Evolutionary conservation across 208 protist species (phyloP).

Genomic region (Sergeia podlipaevii): DNA sequence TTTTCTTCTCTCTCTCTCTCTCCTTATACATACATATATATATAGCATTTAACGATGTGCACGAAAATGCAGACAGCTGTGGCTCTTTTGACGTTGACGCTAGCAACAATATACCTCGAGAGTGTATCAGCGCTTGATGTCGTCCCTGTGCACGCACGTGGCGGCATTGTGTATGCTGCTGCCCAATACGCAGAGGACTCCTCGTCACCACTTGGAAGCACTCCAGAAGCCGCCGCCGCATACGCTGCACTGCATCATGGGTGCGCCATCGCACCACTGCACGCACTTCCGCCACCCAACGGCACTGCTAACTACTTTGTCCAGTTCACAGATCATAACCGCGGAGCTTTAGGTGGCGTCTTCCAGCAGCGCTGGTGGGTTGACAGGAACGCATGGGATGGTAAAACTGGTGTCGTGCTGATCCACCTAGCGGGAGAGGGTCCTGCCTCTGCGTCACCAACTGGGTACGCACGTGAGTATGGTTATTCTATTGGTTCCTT

Average conservation of each 20-base stretch:
- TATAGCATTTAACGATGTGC: not conserved
- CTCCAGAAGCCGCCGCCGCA: no score
- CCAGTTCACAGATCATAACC: constrained; percentile 25
- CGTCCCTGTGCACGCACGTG: constrained; percentile 21
- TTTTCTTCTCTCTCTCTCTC: constrained; percentile 1
- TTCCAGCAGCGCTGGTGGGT: constrained; percentile 44
- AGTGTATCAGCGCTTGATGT: no score
- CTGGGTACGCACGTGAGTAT: constrained; percentile 23
- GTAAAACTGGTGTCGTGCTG: constrained; percentile 8
- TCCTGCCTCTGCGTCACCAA: constrained; percentile 10
- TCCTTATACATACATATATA: not conserved
- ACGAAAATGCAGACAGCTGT: not conserved
- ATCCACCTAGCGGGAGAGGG: constrained; percentile 36
- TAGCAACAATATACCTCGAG: no score
- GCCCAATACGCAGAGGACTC: not conserved
- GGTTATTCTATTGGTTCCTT: constrained; percentile 6
- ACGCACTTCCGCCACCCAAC: not conserved
- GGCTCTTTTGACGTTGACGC: not conserved
- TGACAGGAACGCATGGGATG: constrained; percentile 14
- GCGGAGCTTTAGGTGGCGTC: constrained; percentile 11
- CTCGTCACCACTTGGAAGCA: no score
- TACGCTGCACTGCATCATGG: no score
- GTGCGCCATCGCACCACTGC: not conserved
- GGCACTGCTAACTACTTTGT: constrained; percentile 19
- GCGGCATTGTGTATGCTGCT: constrained; percentile 19